A percentile compares a stretch with the other conserved stretches of the same genome.
phyloP scores from a whole-genome alignment of 345 rosid species.

The Cardamine resedifolia region DNA sequence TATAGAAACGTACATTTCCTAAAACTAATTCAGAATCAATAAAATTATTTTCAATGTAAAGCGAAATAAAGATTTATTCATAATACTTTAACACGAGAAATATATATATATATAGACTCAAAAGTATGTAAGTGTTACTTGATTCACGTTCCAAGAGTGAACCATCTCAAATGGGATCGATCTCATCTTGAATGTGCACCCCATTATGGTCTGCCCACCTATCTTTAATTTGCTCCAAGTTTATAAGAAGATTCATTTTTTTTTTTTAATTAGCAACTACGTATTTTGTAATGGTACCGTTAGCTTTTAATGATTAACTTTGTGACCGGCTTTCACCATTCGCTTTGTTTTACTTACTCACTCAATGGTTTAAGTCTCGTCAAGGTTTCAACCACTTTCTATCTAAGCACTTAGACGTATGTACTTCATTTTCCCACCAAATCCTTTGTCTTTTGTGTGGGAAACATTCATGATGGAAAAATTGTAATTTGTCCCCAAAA shows the following conservation, averaged over 20 bases:
- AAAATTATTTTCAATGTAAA: neutral
- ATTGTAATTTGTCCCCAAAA: too few species aligned
- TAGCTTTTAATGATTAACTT: too few species aligned
- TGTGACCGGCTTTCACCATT: too few species aligned
- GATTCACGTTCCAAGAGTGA: slow-evolving; percentile 16
- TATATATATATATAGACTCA: neutral
- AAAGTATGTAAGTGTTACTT: neutral
- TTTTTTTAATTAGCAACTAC: too few species aligned
- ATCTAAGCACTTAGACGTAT: too few species aligned
- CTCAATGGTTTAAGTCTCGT: too few species aligned
- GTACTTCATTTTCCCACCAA: too few species aligned
- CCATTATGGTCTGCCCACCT: slow-evolving; percentile 8
- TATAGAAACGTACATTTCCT: neutral
- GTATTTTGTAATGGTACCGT: too few species aligned
- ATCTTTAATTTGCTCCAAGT: neutral
- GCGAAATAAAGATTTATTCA: neutral
- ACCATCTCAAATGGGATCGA: neutral
- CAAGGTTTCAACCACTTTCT: too few species aligned
- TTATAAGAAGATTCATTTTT: too few species aligned
- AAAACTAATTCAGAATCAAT: neutral
- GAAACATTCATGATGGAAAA: neutral
- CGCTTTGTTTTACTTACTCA: too few species aligned
- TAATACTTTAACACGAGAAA: neutral
- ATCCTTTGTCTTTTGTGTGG: too few species aligned
- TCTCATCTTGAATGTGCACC: neutral